Evolutionary conservation across 169 alveolate genomes (phyloP).

Genomic region (Condylostoma magnum): DNA sequence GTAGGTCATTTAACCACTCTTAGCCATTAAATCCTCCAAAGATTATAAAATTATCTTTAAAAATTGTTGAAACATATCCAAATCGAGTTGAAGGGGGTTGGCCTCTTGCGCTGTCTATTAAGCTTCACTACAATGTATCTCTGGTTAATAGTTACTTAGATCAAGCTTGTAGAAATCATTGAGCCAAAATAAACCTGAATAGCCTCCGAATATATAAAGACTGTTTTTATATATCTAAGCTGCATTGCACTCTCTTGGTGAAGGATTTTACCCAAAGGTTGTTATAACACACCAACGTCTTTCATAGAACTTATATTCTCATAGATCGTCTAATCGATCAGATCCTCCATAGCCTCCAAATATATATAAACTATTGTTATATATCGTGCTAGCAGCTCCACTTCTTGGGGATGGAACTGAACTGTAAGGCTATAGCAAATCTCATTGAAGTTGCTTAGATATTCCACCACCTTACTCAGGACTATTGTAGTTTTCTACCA

Average conservation of each 20-base stretch:
- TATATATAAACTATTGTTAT: constrained; percentile 32
- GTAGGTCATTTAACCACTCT: constrained; percentile 80
- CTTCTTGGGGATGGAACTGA: constrained; percentile 29
- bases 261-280: constrained; percentile 45
- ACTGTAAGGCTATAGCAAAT: too few relatives aligned
- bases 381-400: constrained; percentile 30
- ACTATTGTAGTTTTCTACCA: too few relatives aligned
- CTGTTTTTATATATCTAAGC: constrained; percentile 78
- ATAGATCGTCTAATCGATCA: constrained; percentile 49
- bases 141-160: too few relatives aligned
- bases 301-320: constrained; percentile 30
- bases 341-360: constrained; percentile 55
- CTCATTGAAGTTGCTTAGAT: too few relatives aligned
- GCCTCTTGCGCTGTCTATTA: constrained; percentile 37
- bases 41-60: constrained; percentile 50
- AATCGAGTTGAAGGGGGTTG: constrained; percentile 24
- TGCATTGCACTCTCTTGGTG: constrained; percentile 68
- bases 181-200: constrained; percentile 80
- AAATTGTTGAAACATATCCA: constrained; percentile 65
- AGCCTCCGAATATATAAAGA: constrained; percentile 87
- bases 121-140: constrained; percentile 43
- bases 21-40: constrained; percentile 90
- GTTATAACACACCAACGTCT: constrained; percentile 36
- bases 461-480: too few relatives aligned
- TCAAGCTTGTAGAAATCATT: constrained; percentile 82